A percentile compares a stretch with the other conserved stretches of the same genome.
These are phyloP conservation scores for Aspergillus kassunensis DNA, from an alignment of 495 filamentous ascomycete species.

Conservation along the genomic window DNA sequence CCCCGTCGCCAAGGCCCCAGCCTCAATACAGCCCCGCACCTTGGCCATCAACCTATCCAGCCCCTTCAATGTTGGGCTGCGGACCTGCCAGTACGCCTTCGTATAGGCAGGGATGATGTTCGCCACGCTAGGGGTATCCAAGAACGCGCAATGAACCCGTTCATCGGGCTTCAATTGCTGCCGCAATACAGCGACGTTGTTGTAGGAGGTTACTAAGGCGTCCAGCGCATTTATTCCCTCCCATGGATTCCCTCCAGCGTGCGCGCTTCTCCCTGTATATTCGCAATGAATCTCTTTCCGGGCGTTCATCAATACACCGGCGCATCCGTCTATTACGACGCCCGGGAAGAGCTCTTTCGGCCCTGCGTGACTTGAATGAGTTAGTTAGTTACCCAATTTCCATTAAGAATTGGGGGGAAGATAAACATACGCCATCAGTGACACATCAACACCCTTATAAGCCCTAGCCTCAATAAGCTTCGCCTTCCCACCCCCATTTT, in stretches of 20 bases:
- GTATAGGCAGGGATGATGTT: constrained; percentile 61
- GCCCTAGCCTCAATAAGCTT: constrained; percentile 59
- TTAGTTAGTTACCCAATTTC: not conserved
- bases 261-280: constrained; percentile 36
- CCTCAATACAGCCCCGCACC: constrained; percentile 55
- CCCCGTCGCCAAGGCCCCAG: constrained; percentile 58
- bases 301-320: constrained; percentile 34
- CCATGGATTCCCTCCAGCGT: constrained; percentile 32
- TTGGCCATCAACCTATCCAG: constrained; percentile 46
- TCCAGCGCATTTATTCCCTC: not conserved
- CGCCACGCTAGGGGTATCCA: constrained; percentile 53
- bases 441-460: constrained; percentile 61
- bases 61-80: constrained; percentile 44
- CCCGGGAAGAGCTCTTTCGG: constrained; percentile 27
- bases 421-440: constrained; percentile 53
- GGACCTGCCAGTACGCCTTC: constrained; percentile 48
- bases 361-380: constrained; percentile 26
- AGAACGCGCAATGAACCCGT: constrained; percentile 56
- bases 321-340: constrained; percentile 24
- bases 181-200: not conserved
- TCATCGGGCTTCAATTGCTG: constrained; percentile 45
- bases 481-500: constrained; percentile 67
- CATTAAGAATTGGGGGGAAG: not conserved
- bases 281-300: constrained; percentile 35
- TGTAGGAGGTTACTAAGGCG: not conserved